A percentile compares a stretch with the other conserved stretches of the same genome.
Evolutionary conservation across 2,329 filamentous ascomycete genomes (phyloP).

Genomic region (Botrytis cinerea): DNA sequence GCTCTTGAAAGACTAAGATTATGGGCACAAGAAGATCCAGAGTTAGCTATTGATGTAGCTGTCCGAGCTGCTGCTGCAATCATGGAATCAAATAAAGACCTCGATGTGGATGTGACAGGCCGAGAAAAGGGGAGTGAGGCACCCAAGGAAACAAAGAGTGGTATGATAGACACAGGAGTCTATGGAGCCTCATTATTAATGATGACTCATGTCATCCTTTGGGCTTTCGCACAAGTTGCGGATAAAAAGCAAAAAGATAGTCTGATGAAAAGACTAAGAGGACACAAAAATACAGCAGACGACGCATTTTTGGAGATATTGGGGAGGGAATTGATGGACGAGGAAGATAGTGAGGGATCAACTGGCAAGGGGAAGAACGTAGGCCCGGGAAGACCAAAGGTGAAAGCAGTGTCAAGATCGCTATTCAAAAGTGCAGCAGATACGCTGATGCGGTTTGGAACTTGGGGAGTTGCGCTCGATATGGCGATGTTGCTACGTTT

Average conservation of each 20-base stretch:
- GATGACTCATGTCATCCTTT: slow-evolving; percentile 33
- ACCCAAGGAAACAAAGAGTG: not conserved
- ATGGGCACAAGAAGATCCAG: slow-evolving; percentile 27
- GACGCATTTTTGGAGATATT: not conserved
- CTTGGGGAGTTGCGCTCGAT: slow-evolving; percentile 34
- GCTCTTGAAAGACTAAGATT: slow-evolving; percentile 30
- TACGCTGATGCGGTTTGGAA: slow-evolving; percentile 32
- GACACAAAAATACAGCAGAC: not conserved
- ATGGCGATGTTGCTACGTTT: slow-evolving; percentile 32
- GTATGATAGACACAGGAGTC: slow-evolving; percentile 29
- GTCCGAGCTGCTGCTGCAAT: slow-evolving; percentile 31
- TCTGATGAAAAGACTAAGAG: not conserved
- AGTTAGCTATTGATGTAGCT: slow-evolving; percentile 28
- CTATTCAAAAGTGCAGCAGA: slow-evolving; percentile 35
- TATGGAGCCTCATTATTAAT: slow-evolving; percentile 33
- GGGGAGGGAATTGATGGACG: not conserved
- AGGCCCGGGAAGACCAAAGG: not conserved
- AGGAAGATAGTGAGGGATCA: not conserved
- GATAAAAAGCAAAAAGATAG: slow-evolving; percentile 17
- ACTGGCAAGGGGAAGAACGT: not conserved
- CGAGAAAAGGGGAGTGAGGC: not conserved
- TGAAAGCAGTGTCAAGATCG: slow-evolving; percentile 22
- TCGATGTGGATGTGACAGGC: not conserved
- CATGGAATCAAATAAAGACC: slow-evolving; percentile 18
- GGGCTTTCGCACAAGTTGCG: slow-evolving; percentile 31